Evolutionary conservation across 2,329 filamentous ascomycete genomes (phyloP), one percentile per base, ranked within the genome.

Genomic region (Pezicula rhizophila): DNA sequence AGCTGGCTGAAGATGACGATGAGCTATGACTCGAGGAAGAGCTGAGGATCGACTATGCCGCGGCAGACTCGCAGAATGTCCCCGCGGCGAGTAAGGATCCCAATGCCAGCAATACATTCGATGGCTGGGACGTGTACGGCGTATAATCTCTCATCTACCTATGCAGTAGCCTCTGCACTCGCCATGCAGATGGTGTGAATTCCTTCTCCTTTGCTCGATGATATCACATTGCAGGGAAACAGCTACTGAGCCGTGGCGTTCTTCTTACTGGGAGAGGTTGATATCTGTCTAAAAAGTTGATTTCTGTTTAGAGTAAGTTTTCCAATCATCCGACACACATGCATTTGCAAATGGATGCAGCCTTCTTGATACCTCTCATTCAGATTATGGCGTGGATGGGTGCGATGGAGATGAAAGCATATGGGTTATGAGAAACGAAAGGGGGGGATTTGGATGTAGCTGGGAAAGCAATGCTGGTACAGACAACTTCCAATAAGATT

Each of bases 1-100:
- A 99, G 68, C 80, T 99, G 65, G 92, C 90, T 45, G 83, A 86
- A 55, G 80, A 90, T 57, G 88, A 92, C 60, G 88, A 92, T 63
- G 87, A 91, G 70, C 77, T 91, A 70, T 96, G 90, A 96, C 88
- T 91, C 55, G 72, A 80, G 40, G 68, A 82, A 67, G 84, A 89
- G 66, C 68, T 88, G 42, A 73, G 83, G 59, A 76, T 71, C 47
- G 84, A 87, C 67, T 78, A 60, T 45, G 54, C 53, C 28, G 47
- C 59, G 26, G 48, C 48, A 17, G 51, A 57, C 39, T 41, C 47
- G 37, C 45, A 52, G 47, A 39, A 23, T 23, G n/a, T 41, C 34
- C 42, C 47, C 41, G 45, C 42, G 39, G 37, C 48, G 46, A 51
- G 18, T 51, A 51, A 49, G 48, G 41, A 44, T 39, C 52, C 42